Percentiles rank a stretch among this genome's conserved stretches.
phyloP scores from a whole-genome alignment of 768 basidiomycete genomes.

The Mycena filopes region DNA sequence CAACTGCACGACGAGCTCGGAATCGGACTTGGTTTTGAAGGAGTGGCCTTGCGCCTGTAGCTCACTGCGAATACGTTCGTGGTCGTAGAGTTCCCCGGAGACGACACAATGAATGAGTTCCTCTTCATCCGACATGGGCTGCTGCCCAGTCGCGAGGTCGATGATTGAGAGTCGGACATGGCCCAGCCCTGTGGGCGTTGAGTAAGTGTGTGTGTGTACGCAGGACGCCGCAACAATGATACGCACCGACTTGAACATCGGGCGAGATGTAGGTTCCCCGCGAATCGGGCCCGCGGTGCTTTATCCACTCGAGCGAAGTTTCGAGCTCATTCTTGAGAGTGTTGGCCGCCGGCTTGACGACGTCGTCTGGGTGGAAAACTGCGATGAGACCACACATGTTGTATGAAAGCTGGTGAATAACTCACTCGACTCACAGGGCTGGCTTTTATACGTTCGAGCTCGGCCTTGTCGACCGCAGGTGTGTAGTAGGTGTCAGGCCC shows the following conservation, averaged over 20 bases:
- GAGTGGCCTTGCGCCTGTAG: slow-evolving; percentile 21
- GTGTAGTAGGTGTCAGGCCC: too few species aligned
- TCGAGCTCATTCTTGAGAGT: too few species aligned
- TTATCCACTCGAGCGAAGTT: slow-evolving; percentile 21
- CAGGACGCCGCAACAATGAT: background rate
- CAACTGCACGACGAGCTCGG: slow-evolving; percentile 32
- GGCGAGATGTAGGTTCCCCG: slow-evolving; percentile 23
- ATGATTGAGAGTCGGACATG: slow-evolving; percentile 35
- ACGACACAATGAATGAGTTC: slow-evolving; percentile 28
- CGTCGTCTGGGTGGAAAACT: too few species aligned
- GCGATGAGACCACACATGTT: too few species aligned
- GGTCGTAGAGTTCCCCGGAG: slow-evolving; percentile 34
- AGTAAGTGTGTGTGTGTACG: background rate
- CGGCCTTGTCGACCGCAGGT: too few species aligned
- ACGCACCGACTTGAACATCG: slow-evolving; percentile 28
- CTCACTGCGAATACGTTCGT: slow-evolving; percentile 31
- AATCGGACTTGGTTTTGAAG: slow-evolving; percentile 32
- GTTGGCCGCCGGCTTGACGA: too few species aligned
- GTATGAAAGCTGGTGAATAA: too few species aligned
- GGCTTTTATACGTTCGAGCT: too few species aligned
- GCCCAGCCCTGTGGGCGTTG: slow-evolving; percentile 19
- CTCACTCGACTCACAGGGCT: too few species aligned
- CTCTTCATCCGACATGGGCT: slow-evolving; percentile 30
- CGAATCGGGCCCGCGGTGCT: slow-evolving; percentile 31
- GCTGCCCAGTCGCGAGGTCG: slow-evolving; percentile 32